Conservation (phyloP, 2,329 filamentous ascomycete species). For the Diaporthe caulivora region DNA sequence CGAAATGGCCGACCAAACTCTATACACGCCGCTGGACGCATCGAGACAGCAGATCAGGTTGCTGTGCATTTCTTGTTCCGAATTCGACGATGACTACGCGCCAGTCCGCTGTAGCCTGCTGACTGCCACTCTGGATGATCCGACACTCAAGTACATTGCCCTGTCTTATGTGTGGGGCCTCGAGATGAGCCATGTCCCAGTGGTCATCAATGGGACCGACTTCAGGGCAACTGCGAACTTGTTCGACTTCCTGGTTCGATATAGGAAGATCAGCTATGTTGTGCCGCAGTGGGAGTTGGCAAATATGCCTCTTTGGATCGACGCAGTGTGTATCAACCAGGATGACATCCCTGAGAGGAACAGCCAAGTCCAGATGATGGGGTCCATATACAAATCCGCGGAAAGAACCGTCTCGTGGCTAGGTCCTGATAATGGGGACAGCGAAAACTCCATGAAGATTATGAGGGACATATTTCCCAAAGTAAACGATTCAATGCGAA, state of each 20-base stretch:
- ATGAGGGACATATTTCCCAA: not conserved
- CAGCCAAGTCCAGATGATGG: constrained; percentile 21
- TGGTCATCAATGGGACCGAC: not conserved
- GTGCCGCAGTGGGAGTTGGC: constrained; percentile 10
- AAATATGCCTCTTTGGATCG: constrained; percentile 51
- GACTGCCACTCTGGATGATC: not conserved
- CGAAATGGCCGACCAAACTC: not conserved
- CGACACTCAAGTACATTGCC: not conserved
- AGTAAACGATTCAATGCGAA: not conserved
- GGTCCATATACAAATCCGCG: not conserved
- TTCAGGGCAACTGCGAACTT: not conserved
- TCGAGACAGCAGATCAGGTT: constrained; percentile 4
- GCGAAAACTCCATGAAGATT: not conserved
- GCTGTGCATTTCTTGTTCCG: not conserved
- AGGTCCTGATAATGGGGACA: not conserved
- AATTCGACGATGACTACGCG: not conserved
- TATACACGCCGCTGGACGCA: not conserved
- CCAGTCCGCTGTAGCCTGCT: not conserved
- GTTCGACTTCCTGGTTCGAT: constrained; percentile 3
- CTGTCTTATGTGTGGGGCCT: constrained; percentile 9
- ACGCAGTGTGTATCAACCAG: constrained; percentile 21
- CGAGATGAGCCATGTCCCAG: not conserved
- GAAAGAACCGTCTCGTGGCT: not conserved
- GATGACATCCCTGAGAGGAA: constrained; percentile 11
- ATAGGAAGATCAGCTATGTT: not conserved